These are phyloP conservation scores for Cladosporium sp. DNA, from an alignment of 2,329 filamentous ascomycete species.

Conservation along the genomic window DNA sequence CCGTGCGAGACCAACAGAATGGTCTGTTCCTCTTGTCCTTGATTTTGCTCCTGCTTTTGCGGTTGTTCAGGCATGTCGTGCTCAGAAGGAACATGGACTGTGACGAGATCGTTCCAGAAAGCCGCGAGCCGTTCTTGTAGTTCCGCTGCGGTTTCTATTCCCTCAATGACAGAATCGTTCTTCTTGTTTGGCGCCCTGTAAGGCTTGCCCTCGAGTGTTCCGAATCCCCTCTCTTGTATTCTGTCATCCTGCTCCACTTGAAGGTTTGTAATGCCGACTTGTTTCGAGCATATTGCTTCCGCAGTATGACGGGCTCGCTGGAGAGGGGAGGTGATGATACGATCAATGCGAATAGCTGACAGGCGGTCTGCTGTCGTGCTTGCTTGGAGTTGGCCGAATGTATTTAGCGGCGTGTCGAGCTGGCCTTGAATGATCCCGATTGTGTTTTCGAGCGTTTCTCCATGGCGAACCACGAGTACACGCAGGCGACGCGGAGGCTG, in stretches of 20 bases:
- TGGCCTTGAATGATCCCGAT: constrained; percentile 5
- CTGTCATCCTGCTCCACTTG: constrained; percentile 10
- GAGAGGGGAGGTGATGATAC: constrained; percentile 3
- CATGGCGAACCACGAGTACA: background rate
- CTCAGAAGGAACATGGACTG: background rate
- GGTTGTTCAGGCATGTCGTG: background rate
- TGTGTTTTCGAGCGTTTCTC: constrained; percentile 1
- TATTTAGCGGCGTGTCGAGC: constrained; percentile 6
- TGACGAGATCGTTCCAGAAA: constrained; percentile 7
- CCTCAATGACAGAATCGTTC: background rate
- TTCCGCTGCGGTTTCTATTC: background rate
- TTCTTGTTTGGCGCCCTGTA: constrained; percentile 1
- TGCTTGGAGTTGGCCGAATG: constrained; percentile 7
- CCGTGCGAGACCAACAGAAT: background rate
- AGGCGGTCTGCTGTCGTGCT: constrained; percentile 1
- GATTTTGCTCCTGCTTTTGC: background rate
- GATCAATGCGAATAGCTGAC: background rate
- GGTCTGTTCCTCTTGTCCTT: background rate
- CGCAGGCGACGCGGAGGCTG: background rate
- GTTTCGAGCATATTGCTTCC: background rate
- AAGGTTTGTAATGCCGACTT: background rate
- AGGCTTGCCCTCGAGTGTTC: constrained; percentile 1
- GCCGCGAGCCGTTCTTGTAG: background rate
- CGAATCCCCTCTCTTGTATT: constrained; percentile 1
- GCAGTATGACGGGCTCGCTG: constrained; percentile 6